A percentile compares a stretch with the other conserved stretches of the same genome.
Conservation (phyloP, 2,329 filamentous ascomycete species). For the Alternaria metachromatica region DNA sequence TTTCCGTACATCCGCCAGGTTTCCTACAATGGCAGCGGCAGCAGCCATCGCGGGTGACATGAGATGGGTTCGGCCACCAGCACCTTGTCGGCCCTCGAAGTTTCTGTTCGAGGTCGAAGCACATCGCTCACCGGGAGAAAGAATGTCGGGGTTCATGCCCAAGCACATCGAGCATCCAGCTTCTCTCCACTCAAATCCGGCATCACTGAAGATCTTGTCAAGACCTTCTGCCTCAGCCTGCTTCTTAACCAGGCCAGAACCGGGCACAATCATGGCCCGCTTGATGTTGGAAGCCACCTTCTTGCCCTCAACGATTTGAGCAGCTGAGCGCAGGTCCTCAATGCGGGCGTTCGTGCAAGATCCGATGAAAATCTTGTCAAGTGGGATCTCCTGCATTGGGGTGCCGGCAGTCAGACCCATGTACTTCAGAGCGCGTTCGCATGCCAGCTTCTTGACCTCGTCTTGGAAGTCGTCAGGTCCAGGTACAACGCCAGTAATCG, state of each 20-base stretch:
- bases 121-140: conserved; percentile 89
- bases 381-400: conserved; percentile 84
- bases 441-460: conserved; percentile 79
- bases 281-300: conserved; percentile 89
- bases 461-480: conserved; percentile 85
- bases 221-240: conserved; percentile 91
- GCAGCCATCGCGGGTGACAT: conserved; percentile 98
- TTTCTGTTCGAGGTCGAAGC: conserved; percentile 97
- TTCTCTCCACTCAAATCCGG: conserved; percentile 97
- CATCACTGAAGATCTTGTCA: conserved; percentile 88
- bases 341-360: conserved; percentile 98
- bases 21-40: conserved; percentile 86
- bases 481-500: conserved; percentile 89
- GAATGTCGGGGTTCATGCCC: conserved; percentile 98
- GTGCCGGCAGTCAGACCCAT: conserved; percentile 92
- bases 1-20: conserved; percentile 89
- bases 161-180: conserved; percentile 99
- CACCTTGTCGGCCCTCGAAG: conserved; percentile 95
- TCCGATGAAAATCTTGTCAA: conserved; percentile 98
- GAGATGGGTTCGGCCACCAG: conserved; percentile 87
- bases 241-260: conserved; percentile 91
- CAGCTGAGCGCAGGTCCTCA: conserved; percentile 89
- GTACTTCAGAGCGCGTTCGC: conserved; percentile 85
- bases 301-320: conserved; percentile 83
- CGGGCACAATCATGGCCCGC: conserved; percentile 94